A percentile compares a stretch with the other conserved stretches of the same genome.
These are phyloP conservation scores for Sanghuangporus baumii DNA, from an alignment of 1,284 basidiomycete genomes.

Conservation along the genomic window DNA sequence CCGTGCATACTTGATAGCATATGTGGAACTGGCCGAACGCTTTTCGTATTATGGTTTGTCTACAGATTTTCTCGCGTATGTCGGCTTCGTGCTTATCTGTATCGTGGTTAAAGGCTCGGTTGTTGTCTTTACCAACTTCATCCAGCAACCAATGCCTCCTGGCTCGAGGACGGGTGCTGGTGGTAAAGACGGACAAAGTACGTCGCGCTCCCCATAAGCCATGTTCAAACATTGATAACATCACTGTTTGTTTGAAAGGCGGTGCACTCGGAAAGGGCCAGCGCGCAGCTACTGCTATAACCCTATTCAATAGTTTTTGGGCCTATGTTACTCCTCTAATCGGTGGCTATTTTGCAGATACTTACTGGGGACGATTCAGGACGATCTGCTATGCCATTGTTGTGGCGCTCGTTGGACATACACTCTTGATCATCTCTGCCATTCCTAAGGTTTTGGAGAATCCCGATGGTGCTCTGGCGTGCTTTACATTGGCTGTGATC, in stretches of 20 bases:
- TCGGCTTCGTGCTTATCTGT: not conserved
- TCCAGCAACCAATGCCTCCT: constrained; percentile 61
- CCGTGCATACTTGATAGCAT: constrained; percentile 63
- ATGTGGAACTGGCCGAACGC: constrained; percentile 69
- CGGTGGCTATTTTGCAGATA: constrained; percentile 70
- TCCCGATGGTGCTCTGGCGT: constrained; percentile 47
- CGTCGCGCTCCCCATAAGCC: not conserved
- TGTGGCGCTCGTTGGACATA: constrained; percentile 60
- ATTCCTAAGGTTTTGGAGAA: constrained; percentile 67
- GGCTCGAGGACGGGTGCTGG: constrained; percentile 68
- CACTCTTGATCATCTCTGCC: constrained; percentile 68
- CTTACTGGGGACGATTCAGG: constrained; percentile 70
- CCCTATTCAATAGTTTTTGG: constrained; percentile 62
- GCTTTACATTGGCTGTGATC: constrained; percentile 62
- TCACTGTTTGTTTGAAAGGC: not conserved
- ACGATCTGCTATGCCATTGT: constrained; percentile 55
- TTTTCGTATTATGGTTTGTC: constrained; percentile 64
- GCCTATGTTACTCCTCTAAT: constrained; percentile 55
- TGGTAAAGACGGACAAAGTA: constrained; percentile 37
- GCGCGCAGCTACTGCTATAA: constrained; percentile 63
- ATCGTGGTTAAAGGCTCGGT: not conserved
- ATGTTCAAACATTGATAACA: not conserved
- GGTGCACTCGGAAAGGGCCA: constrained; percentile 70
- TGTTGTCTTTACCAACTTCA: constrained; percentile 66
- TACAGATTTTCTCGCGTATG: not conserved